phyloP scores from a whole-genome alignment of 73 alveolate genomes.

The Tetrahymena thermophila region DNA sequence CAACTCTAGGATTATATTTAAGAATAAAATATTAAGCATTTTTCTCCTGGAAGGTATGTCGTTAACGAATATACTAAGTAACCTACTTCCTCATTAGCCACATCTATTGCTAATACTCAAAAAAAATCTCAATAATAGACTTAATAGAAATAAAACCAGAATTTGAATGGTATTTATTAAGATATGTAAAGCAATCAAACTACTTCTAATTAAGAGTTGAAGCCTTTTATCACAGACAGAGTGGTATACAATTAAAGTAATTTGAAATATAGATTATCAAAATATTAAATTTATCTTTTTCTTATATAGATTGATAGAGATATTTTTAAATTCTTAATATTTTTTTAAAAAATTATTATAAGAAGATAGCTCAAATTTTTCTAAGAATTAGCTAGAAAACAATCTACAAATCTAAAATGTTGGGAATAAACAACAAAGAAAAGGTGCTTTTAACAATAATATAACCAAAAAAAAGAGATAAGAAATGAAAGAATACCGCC shows the following conservation, averaged over 20 bases:
- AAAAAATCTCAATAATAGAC: neutral
- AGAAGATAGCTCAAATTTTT: neutral
- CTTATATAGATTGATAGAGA: too few relatives aligned
- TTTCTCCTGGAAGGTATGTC: neutral
- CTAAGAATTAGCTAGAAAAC: neutral
- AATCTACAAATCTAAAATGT: neutral
- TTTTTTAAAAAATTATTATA: neutral
- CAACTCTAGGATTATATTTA: neutral
- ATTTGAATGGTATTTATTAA: neutral
- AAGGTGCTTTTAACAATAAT: neutral
- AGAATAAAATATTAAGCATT: neutral
- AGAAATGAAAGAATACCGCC: neutral
- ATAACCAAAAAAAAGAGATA: neutral
- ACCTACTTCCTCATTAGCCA: neutral
- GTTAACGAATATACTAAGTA: neutral
- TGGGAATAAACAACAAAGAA: neutral
- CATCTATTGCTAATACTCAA: neutral
- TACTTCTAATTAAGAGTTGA: neutral
- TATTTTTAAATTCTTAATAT: neutral
- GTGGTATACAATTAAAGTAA: neutral
- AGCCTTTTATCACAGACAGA: neutral
- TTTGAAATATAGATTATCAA: neutral
- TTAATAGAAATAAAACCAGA: neutral
- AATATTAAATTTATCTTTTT: too few relatives aligned
- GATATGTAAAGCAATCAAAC: neutral